Evolutionary conservation across 2,329 filamentous ascomycete genomes (phyloP).

Genomic region (Mariannaea sp.): DNA sequence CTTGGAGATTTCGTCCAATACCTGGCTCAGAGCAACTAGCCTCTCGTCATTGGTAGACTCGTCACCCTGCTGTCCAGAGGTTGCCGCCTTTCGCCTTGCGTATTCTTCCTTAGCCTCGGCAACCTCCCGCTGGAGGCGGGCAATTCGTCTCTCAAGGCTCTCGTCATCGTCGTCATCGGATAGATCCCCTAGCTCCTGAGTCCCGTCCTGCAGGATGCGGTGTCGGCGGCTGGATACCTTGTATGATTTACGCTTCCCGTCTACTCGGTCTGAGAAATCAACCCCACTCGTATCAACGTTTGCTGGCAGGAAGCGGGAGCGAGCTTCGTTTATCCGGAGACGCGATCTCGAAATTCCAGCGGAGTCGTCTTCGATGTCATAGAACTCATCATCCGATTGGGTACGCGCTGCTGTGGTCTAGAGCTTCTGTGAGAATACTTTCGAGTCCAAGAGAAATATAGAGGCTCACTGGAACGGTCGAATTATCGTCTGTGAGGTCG

Average conservation of each 20-base stretch:
- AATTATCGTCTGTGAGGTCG: constrained; percentile 87
- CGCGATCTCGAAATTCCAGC: constrained; percentile 76
- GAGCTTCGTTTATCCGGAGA: constrained; percentile 78
- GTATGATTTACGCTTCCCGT: constrained; percentile 82
- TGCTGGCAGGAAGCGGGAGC: constrained; percentile 76
- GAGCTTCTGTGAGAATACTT: constrained; percentile 30
- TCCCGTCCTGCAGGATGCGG: constrained; percentile 65
- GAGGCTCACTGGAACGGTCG: constrained; percentile 73
- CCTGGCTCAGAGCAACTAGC: constrained; percentile 70
- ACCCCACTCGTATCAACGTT: constrained; percentile 77
- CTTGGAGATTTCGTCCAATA: constrained; percentile 67
- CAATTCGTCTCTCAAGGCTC: constrained; percentile 76
- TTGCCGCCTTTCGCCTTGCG: constrained; percentile 56
- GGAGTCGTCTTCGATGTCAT: constrained; percentile 65
- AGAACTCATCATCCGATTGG: constrained; percentile 66
- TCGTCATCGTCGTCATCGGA: constrained; percentile 78
- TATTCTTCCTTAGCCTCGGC: constrained; percentile 72
- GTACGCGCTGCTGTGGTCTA: constrained; percentile 62
- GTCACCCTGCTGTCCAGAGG: constrained; percentile 51
- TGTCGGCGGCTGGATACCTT: constrained; percentile 72
- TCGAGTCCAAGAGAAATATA: background rate
- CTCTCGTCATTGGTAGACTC: constrained; percentile 48
- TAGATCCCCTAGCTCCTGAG: constrained; percentile 71
- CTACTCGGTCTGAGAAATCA: constrained; percentile 89
- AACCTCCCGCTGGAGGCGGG: constrained; percentile 80